Conservation (phyloP, 2,329 filamentous ascomycete genomes). For the Ophiostoma fasciatum region DNA sequence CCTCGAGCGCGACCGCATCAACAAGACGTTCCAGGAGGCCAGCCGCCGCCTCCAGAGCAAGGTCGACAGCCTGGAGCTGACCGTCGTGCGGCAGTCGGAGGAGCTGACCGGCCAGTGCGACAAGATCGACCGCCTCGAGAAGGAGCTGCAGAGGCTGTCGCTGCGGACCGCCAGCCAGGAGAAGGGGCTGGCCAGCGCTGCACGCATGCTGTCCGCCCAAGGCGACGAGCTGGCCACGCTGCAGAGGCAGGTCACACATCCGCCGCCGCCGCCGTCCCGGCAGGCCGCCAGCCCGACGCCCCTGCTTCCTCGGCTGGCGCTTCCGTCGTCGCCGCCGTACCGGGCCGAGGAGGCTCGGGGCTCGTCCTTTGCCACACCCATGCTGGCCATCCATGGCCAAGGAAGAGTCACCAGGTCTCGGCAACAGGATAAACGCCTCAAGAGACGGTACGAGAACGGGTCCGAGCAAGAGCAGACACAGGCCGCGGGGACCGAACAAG, state of each 20-base stretch:
- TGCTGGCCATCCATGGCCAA: too few relatives aligned
- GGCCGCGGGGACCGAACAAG: too few relatives aligned
- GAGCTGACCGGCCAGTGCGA: constrained; percentile 2
- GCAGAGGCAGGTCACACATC: not conserved
- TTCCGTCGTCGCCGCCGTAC: too few relatives aligned
- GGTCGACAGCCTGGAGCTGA: constrained; percentile 6
- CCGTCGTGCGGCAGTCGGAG: constrained; percentile 1
- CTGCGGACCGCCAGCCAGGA: not conserved
- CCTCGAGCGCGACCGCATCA: constrained; percentile 1
- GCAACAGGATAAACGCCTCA: too few relatives aligned
- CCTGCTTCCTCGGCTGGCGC: too few relatives aligned
- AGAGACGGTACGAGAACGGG: too few relatives aligned
- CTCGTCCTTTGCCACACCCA: too few relatives aligned
- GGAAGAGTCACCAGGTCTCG: too few relatives aligned
- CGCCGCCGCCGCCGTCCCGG: not conserved
- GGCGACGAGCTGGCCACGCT: not conserved
- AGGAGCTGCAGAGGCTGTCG: not conserved
- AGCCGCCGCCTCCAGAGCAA: constrained; percentile 4
- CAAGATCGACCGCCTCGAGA: constrained; percentile 5
- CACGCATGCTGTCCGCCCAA: not conserved
- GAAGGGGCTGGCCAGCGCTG: not conserved
- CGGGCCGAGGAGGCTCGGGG: too few relatives aligned
- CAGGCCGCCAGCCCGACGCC: too few relatives aligned
- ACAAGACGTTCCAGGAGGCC: constrained; percentile 1
- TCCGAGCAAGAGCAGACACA: too few relatives aligned